Conservation (phyloP, 495 filamentous ascomycete genomes). For the Thermothielavioides terrestris region DNA sequence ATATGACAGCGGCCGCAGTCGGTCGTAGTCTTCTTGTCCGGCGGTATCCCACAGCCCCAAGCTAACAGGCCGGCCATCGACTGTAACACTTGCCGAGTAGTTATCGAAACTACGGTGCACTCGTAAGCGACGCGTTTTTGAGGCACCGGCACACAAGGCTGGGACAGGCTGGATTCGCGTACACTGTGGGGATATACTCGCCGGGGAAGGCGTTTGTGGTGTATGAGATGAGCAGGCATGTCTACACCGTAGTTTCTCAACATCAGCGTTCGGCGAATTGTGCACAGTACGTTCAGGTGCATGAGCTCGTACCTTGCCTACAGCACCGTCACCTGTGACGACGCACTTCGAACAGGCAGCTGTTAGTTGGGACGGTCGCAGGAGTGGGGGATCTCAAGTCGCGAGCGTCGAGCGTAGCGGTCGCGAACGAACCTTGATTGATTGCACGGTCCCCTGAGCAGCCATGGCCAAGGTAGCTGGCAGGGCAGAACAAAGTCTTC, state of each 20-base stretch:
- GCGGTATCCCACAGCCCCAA: conserved; percentile 98
- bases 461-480: too few species aligned
- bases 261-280: not conserved
- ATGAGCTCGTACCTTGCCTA: conserved; percentile 71
- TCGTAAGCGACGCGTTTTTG: too few species aligned
- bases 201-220: conserved; percentile 98
- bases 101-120: conserved; percentile 83
- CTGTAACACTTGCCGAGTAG: conserved; percentile 97
- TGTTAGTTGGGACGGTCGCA: not conserved
- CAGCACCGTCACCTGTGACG: conserved; percentile 96
- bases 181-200: conserved; percentile 99
- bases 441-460: conserved; percentile 42
- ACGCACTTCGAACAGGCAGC: conserved; percentile 59
- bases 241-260: conserved; percentile 46
- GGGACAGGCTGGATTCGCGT: conserved; percentile 42
- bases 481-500: too few species aligned
- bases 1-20: conserved; percentile 89
- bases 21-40: conserved; percentile 97
- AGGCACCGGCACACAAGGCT: too few species aligned
- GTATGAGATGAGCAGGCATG: conserved; percentile 97
- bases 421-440: conserved; percentile 44
- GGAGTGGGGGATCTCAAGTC: conserved; percentile 9
- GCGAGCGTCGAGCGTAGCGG: conserved; percentile 3
- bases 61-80: conserved; percentile 94
- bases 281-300: not conserved